These are phyloP conservation scores for Alloteropsis angusta DNA, from an alignment of 202 grass and related monocot genomes.

Conservation along the genomic window DNA sequence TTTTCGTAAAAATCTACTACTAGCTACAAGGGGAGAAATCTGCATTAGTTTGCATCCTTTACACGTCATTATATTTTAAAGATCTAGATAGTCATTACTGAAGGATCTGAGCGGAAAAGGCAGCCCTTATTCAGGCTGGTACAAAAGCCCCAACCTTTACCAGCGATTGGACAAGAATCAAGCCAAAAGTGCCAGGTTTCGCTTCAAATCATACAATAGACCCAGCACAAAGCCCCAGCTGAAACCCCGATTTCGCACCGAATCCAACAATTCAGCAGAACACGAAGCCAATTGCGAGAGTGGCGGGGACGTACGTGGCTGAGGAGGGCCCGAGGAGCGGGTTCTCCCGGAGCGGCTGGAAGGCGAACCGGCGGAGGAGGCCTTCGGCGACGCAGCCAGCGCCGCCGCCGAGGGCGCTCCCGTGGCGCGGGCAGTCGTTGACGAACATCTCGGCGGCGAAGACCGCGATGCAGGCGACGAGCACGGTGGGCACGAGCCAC, in stretches of 20 bases:
- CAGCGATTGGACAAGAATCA: background rate
- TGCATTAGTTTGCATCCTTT: background rate
- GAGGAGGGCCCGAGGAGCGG: conserved; percentile 76
- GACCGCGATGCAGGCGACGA: conserved; percentile 55
- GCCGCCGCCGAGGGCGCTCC: conserved; percentile 20
- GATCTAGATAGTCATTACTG: background rate
- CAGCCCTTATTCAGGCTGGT: background rate
- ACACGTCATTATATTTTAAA: background rate
- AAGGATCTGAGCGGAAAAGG: background rate
- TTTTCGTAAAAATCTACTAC: background rate
- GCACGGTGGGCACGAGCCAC: conserved; percentile 66
- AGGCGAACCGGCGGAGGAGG: conserved; percentile 70
- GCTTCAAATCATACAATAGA: background rate
- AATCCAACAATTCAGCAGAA: background rate
- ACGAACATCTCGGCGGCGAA: conserved; percentile 83
- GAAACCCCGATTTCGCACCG: background rate
- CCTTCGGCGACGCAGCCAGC: conserved; percentile 32
- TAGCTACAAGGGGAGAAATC: background rate
- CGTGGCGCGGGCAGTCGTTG: conserved; percentile 66
- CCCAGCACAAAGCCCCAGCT: background rate
- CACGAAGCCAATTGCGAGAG: background rate
- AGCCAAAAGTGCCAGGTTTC: background rate
- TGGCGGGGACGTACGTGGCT: conserved; percentile 46
- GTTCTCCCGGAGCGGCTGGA: conserved; percentile 81
- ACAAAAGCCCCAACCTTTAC: background rate